These are phyloP conservation scores for Amanita polypyramis DNA, from an alignment of 768 basidiomycete genomes.

Conservation along the genomic window DNA sequence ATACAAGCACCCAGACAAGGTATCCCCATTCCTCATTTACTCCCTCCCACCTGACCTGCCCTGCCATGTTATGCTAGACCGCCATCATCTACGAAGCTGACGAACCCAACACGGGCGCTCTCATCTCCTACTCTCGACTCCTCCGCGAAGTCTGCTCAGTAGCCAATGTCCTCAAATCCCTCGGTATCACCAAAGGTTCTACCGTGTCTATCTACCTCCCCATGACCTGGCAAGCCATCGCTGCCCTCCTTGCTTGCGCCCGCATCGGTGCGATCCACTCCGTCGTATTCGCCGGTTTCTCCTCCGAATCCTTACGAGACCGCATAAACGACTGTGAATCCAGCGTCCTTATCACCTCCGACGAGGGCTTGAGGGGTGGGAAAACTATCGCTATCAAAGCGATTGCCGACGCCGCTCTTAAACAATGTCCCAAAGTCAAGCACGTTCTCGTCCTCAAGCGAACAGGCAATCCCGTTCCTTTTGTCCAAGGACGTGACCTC, in stretches of 20 bases:
- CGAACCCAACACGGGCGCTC: constrained; percentile 72
- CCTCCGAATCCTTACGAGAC: constrained; percentile 88
- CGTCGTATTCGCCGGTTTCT: constrained; percentile 96
- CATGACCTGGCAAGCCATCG: constrained; percentile 93
- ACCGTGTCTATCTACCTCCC: constrained; percentile 89
- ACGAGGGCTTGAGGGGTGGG: constrained; percentile 90
- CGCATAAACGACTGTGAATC: constrained; percentile 83
- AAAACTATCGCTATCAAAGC: constrained; percentile 91
- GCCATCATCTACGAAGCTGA: constrained; percentile 99
- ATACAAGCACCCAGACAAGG: constrained; percentile 78
- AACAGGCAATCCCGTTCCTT: constrained; percentile 75
- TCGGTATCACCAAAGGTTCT: constrained; percentile 93
- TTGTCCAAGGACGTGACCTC: constrained; percentile 75
- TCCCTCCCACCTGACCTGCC: neutral
- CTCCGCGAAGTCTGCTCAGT: constrained; percentile 81
- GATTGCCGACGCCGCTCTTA: constrained; percentile 88
- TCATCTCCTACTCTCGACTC: constrained; percentile 76
- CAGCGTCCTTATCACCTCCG: constrained; percentile 88
- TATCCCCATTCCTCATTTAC: constrained; percentile 14
- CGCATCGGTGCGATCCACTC: constrained; percentile 96
- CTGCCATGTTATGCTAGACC: constrained; percentile 40
- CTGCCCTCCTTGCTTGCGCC: constrained; percentile 95
- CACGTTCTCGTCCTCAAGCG: constrained; percentile 85
- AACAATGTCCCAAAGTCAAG: constrained; percentile 76
- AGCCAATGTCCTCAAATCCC: constrained; percentile 84